A percentile compares a stretch with the other conserved stretches of the same genome.
Evolutionary conservation across 116 monocot genomes (phyloP).

Genomic region (Cymodocea nodosa): DNA sequence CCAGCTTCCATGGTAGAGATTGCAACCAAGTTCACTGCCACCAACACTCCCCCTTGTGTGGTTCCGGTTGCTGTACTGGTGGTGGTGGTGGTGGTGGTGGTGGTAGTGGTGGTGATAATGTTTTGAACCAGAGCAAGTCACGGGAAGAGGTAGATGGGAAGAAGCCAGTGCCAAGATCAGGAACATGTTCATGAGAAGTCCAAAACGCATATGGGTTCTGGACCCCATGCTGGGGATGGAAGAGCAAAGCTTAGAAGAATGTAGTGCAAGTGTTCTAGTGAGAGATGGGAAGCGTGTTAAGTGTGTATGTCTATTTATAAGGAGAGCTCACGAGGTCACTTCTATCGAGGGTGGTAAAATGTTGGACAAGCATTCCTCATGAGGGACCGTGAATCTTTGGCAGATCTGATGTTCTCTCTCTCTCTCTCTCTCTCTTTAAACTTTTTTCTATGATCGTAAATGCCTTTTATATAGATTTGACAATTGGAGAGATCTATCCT

Average conservation of each 20-base stretch:
- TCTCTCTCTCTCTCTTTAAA: too few relatives aligned
- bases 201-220: conserved; percentile 1
- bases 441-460: too few relatives aligned
- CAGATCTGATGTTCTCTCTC: too few relatives aligned
- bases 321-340: not conserved
- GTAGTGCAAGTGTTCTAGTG: not conserved
- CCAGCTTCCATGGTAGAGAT: conserved; percentile 13
- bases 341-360: not conserved
- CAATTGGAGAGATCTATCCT: too few relatives aligned
- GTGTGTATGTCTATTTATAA: not conserved
- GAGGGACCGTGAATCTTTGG: too few relatives aligned
- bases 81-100: not conserved
- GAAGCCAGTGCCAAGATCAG: conserved; percentile 1
- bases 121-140: not conserved
- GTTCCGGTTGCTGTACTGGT: not conserved
- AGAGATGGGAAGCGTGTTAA: not conserved
- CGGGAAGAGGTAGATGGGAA: conserved; percentile 5
- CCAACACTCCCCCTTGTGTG: not conserved
- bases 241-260: not conserved
- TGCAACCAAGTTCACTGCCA: conserved; percentile 3
- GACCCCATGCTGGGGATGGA: not conserved
- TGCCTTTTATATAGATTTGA: too few relatives aligned
- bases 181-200: not conserved
- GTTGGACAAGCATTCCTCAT: not conserved
- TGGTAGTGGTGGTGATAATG: not conserved